Evolutionary conservation across 495 filamentous ascomycete species (phyloP).

Genomic region (Cercophora scortea): DNA sequence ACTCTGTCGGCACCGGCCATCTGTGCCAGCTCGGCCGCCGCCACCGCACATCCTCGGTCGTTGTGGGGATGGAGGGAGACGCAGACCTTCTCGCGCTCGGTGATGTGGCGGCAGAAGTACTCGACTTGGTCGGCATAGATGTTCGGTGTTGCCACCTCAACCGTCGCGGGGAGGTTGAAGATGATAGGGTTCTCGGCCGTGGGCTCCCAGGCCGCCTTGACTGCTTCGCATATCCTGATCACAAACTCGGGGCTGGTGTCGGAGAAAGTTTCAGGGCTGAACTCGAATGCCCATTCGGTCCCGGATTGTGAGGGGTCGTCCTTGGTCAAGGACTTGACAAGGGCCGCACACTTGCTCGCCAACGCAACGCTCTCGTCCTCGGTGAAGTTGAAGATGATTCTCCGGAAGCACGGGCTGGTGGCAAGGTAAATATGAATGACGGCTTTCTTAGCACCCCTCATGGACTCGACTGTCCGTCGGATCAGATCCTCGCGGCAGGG

Average conservation of each 20-base stretch:
- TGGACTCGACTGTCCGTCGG: constrained; percentile 77
- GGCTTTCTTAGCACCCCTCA: constrained; percentile 90
- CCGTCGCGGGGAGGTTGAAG: constrained; percentile 95
- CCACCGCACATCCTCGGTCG: constrained; percentile 84
- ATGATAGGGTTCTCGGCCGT: constrained; percentile 78
- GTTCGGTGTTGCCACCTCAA: constrained; percentile 94
- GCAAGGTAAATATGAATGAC: constrained; percentile 95
- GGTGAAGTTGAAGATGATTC: constrained; percentile 80
- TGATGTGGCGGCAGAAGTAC: constrained; percentile 81
- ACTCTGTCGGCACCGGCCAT: constrained; percentile 97
- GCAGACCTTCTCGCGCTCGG: constrained; percentile 72
- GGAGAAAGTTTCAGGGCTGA: constrained; percentile 94
- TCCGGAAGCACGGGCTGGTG: constrained; percentile 86
- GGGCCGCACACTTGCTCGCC: constrained; percentile 80
- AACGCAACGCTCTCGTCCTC: constrained; percentile 75
- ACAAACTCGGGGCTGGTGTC: constrained; percentile 82
- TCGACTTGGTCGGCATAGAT: constrained; percentile 96
- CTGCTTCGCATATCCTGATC: constrained; percentile 80
- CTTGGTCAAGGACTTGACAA: constrained; percentile 87
- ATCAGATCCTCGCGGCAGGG: constrained; percentile 94
- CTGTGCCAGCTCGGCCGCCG: constrained; percentile 79
- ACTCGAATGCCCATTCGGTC: constrained; percentile 92
- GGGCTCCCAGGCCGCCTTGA: constrained; percentile 93
- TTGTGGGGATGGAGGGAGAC: constrained; percentile 91
- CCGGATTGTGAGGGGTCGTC: constrained; percentile 69